A percentile compares a stretch with the other conserved stretches of the same genome.
These are phyloP conservation scores for Dacryopinax primogenitus DNA, from an alignment of 768 basidiomycete genomes.

Conservation along the genomic window DNA sequence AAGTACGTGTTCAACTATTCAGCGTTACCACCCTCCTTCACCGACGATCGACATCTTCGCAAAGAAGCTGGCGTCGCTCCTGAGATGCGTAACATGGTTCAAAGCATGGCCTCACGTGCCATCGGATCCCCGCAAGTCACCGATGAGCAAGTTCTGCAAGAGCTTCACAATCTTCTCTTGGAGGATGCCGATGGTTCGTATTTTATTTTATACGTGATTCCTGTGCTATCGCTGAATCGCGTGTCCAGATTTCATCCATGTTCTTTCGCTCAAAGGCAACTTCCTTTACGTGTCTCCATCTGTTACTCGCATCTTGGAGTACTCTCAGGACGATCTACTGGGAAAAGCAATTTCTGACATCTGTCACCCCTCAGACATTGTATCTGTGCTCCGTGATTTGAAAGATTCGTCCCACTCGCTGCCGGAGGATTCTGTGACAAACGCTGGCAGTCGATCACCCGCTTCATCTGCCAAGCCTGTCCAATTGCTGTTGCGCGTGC, in stretches of 20 bases:
- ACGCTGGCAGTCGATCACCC: not conserved
- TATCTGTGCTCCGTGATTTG: constrained; percentile 81
- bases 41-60: not conserved
- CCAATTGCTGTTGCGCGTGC: constrained; percentile 74
- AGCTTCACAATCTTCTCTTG: constrained; percentile 27
- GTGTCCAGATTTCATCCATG: constrained; percentile 71
- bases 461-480: constrained; percentile 40
- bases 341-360: constrained; percentile 66
- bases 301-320: constrained; percentile 66
- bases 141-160: constrained; percentile 17
- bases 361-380: constrained; percentile 80
- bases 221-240: constrained; percentile 33
- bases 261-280: constrained; percentile 80
- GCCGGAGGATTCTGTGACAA: not conserved
- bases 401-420: constrained; percentile 40
- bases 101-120: not conserved
- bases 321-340: constrained; percentile 70
- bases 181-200: constrained; percentile 31
- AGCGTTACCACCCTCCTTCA: not conserved
- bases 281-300: constrained; percentile 88
- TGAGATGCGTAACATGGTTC: not conserved
- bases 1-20: constrained; percentile 58
- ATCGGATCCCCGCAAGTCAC: not conserved
- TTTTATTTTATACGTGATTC: not conserved
- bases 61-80: not conserved